Evolutionary conservation across 2,329 filamentous ascomycete species (phyloP).

Genomic region (Lecanoromycetidae sp.): DNA sequence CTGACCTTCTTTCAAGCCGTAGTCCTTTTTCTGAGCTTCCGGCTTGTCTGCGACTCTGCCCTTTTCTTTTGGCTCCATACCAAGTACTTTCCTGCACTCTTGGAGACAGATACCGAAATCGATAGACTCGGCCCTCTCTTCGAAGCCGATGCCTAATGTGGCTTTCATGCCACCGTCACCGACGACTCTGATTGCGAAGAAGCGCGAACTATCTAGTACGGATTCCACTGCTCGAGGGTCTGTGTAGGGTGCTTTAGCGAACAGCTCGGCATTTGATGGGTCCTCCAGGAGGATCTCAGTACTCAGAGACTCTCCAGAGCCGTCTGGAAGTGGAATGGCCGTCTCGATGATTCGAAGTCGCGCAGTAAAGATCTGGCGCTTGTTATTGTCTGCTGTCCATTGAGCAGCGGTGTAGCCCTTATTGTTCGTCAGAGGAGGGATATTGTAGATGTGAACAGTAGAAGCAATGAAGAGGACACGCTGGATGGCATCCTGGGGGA

Average conservation of each 20-base stretch:
- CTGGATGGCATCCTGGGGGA: slow-evolving; percentile 68
- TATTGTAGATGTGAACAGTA: slow-evolving; percentile 73
- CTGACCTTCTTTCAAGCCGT: slow-evolving; percentile 78
- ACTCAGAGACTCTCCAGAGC: slow-evolving; percentile 44
- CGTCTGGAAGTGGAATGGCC: slow-evolving; percentile 28
- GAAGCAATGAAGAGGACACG: slow-evolving; percentile 67
- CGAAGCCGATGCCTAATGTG: slow-evolving; percentile 71
- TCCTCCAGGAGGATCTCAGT: slow-evolving; percentile 73
- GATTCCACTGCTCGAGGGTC: slow-evolving; percentile 56
- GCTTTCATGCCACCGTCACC: slow-evolving; percentile 66
- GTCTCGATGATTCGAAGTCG: slow-evolving; percentile 70
- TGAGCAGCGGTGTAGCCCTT: slow-evolving; percentile 65
- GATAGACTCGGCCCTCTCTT: slow-evolving; percentile 74
- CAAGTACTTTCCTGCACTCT: slow-evolving; percentile 60
- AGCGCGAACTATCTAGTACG: slow-evolving; percentile 65
- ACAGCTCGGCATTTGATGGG: slow-evolving; percentile 57
- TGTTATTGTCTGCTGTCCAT: slow-evolving; percentile 61
- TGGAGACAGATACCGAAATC: slow-evolving; percentile 73
- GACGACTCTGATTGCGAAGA: slow-evolving; percentile 73
- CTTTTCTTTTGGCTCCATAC: slow-evolving; percentile 33
- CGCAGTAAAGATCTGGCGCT: slow-evolving; percentile 72
- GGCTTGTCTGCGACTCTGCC: slow-evolving; percentile 18
- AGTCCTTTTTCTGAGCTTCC: slow-evolving; percentile 50
- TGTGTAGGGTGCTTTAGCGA: slow-evolving; percentile 73
- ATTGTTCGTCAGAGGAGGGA: slow-evolving; percentile 65